These are phyloP conservation scores for Candida koratica DNA, from an alignment of 805 yeast genomes.

Conservation along the genomic window DNA sequence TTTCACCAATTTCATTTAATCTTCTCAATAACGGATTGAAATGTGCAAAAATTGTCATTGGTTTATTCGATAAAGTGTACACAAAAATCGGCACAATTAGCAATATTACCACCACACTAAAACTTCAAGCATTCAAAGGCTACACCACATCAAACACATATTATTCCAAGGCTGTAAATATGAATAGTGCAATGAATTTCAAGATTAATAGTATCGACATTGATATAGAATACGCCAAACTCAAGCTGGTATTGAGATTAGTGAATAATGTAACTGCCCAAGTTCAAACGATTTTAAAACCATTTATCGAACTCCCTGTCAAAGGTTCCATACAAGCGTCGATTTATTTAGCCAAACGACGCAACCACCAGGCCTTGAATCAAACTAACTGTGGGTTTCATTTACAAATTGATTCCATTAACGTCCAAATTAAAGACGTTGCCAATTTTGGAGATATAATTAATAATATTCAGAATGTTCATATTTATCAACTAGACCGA, in stretches of 20 bases:
- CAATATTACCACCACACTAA: slow-evolving; percentile 24
- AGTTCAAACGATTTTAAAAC: neutral
- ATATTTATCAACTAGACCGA: slow-evolving; percentile 18
- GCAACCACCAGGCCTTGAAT: slow-evolving; percentile 5
- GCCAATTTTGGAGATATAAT: slow-evolving; percentile 27
- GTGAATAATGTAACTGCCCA: neutral
- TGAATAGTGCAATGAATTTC: slow-evolving; percentile 16
- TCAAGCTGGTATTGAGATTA: neutral
- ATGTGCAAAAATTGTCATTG: slow-evolving; percentile 24
- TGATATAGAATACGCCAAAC: slow-evolving; percentile 1
- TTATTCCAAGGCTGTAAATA: slow-evolving; percentile 18
- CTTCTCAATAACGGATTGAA: slow-evolving; percentile 28
- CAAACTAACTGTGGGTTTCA: slow-evolving; percentile 41
- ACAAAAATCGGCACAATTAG: slow-evolving; percentile 16
- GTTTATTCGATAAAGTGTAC: neutral
- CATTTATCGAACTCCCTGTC: neutral
- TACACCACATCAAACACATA: slow-evolving; percentile 16
- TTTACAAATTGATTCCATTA: slow-evolving; percentile 16
- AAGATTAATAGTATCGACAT: slow-evolving; percentile 8
- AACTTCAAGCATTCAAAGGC: slow-evolving; percentile 23
- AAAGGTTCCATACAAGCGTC: slow-evolving; percentile 3
- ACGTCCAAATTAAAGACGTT: slow-evolving; percentile 18
- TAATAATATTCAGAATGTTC: slow-evolving; percentile 13
- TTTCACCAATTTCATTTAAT: slow-evolving; percentile 45
- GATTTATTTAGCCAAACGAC: neutral